A percentile compares a stretch with the other conserved stretches of the same genome.
Evolutionary conservation across 768 basidiomycete genomes (phyloP).

Genomic region (Suillus americanus): DNA sequence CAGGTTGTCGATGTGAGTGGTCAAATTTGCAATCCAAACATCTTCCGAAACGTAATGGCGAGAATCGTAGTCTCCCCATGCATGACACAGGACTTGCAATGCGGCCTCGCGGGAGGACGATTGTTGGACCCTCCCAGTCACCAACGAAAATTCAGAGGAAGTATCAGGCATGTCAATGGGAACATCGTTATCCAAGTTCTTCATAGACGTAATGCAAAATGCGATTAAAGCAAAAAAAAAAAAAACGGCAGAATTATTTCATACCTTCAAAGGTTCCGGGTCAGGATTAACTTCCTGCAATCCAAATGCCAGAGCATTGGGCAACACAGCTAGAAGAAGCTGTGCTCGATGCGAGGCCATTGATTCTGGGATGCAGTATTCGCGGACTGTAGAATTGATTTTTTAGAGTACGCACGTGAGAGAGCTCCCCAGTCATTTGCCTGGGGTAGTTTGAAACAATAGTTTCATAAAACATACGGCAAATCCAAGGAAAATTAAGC

Average conservation of each 20-base stretch:
- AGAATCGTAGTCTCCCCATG: conserved; percentile 25
- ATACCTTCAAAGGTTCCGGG: conserved; percentile 50
- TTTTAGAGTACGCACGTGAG: conserved; percentile 47
- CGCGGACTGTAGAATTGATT: background rate
- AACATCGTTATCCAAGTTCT: conserved; percentile 56
- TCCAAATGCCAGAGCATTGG: conserved; percentile 49
- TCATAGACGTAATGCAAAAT: background rate
- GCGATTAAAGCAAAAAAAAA: background rate
- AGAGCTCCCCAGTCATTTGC: conserved; percentile 66
- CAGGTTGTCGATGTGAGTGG: conserved; percentile 36
- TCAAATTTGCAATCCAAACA: conserved; percentile 43
- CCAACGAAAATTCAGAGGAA: conserved; percentile 33
- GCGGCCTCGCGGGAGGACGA: conserved; percentile 15
- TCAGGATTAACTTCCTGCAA: conserved; percentile 45
- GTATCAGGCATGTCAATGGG: conserved; percentile 41
- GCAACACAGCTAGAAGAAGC: conserved; percentile 40
- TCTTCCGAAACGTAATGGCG: conserved; percentile 39
- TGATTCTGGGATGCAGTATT: conserved; percentile 35
- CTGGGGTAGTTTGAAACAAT: conserved; percentile 26
- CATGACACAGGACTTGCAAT: conserved; percentile 17
- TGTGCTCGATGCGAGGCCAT: conserved; percentile 49
- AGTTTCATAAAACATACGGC: background rate
- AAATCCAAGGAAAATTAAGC: background rate
- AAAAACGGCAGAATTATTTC: background rate
- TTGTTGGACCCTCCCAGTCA: conserved; percentile 16